Evolutionary conservation across 2,329 filamentous ascomycete genomes (phyloP).

Genomic region (Tolypocladium paradoxum): DNA sequence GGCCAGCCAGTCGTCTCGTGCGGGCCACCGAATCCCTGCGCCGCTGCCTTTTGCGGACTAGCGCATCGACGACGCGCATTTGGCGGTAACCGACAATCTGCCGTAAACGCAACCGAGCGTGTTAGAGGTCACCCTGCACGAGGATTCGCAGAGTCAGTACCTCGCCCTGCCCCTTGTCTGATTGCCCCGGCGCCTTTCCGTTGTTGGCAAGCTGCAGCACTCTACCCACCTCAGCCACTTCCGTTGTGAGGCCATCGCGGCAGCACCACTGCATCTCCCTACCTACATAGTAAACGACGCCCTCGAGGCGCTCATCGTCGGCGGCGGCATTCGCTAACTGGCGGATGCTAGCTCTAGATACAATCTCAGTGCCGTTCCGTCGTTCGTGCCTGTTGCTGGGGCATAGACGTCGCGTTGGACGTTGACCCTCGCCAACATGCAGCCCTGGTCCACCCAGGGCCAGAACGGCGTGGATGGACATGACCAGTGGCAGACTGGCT

Average conservation of each 20-base stretch:
- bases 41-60: conserved; percentile 3
- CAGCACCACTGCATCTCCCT: background rate
- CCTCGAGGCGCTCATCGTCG: background rate
- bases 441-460: conserved; percentile 27
- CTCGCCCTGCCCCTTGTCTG: background rate
- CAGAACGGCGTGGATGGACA: conserved; percentile 25
- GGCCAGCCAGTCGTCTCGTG: background rate
- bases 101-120: conserved; percentile 1
- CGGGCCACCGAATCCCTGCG: conserved; percentile 5
- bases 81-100: conserved; percentile 5
- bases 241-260: background rate
- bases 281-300: background rate
- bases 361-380: conserved; percentile 4
- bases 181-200: background rate
- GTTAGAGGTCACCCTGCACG: conserved; percentile 1
- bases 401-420: conserved; percentile 4
- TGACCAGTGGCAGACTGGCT: conserved; percentile 24
- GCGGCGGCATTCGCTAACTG: conserved; percentile 17
- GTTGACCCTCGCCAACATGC: conserved; percentile 21
- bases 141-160: conserved; percentile 5
- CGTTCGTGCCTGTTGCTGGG: conserved; percentile 9
- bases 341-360: conserved; percentile 17
- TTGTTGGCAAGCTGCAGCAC: background rate
- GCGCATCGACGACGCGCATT: background rate
- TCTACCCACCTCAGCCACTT: background rate